Base-by-base conservation (phyloP, 2,329 filamentous ascomycete species). In the Aspergillus pseudotamarii region DNA sequence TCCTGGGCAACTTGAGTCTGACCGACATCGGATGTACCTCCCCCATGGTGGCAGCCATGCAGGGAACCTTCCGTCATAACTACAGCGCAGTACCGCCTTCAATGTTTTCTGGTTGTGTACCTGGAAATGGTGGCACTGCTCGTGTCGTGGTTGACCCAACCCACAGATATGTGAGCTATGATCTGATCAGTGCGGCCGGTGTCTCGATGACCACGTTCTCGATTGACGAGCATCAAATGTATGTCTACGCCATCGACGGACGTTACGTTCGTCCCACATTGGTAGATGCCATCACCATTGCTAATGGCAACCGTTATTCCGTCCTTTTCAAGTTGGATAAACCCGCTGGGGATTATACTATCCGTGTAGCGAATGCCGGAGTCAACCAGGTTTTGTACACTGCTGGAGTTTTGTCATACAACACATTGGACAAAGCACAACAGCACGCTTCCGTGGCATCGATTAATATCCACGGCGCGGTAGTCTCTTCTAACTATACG, bases 341-440 rank as follows among this genome's bases (percentile, higher is more conserved):
- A 51, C 71, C 69, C 2, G 69, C 79, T 1, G 83, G 82, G 0
- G 75, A 83, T 61, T 88, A 85, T 71, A 81, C 81, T 12, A 83
- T 88, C 28, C 85, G 87, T 2, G 75, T 85, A 30, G 81, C 82
- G 16, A 81, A 83, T 19, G 73, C 75, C 2, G 79, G 78, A 21
- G 73, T 81, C 6, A 81, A 83, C 14, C 88, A 89, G 71, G 80
- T 88, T 57, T 76, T 89, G 32, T 77, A 78, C 19, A 84, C 81
- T 1, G 78, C 81, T 38, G 86, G 84, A 0, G 74, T 80, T 4
- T 73, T 89, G 41, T 75, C 78, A 0, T 82, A 83, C 65, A 64
- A 70, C 21, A 69, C 72, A 4, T 53, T 63, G 6, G 58, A 72
- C 23, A 64, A 57, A 56, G 64, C 59, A 41, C 71, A 64, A 14